Percentiles rank a stretch among this genome's conserved stretches.
Conservation (phyloP, 2,329 filamentous ascomycete species). For the Metarhizium album region DNA sequence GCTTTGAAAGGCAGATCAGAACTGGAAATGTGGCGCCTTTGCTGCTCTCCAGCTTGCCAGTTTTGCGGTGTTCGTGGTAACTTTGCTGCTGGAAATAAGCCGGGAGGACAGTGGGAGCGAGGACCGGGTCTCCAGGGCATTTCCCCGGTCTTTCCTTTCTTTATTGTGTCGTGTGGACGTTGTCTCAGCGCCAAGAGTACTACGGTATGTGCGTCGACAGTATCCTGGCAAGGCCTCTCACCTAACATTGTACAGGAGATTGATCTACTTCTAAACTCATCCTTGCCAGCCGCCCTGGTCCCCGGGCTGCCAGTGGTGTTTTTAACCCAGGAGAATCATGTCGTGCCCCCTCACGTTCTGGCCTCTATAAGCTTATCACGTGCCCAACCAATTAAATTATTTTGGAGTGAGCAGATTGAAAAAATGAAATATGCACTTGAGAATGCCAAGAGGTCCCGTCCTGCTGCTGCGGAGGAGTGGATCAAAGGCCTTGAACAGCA, state of each 20-base stretch:
- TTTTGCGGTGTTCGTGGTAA: constrained; percentile 44
- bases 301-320: constrained; percentile 61
- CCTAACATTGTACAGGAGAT: constrained; percentile 46
- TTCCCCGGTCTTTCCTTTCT: constrained; percentile 61
- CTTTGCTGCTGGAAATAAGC: constrained; percentile 12
- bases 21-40: constrained; percentile 65
- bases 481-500: constrained; percentile 59
- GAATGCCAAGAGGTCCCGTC: constrained; percentile 53
- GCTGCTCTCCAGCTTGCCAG: constrained; percentile 54
- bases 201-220: constrained; percentile 44
- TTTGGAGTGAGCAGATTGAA: constrained; percentile 51
- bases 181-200: constrained; percentile 52
- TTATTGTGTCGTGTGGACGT: constrained; percentile 50
- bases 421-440: constrained; percentile 52
- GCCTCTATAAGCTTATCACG: constrained; percentile 35
- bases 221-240: constrained; percentile 9
- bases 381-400: constrained; percentile 53
- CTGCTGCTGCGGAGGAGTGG: constrained; percentile 65
- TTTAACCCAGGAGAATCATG: constrained; percentile 48
- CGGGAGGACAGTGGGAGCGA: constrained; percentile 38
- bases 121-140: constrained; percentile 53
- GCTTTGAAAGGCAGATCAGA: constrained; percentile 57
- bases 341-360: constrained; percentile 45
- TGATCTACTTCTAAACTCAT: constrained; percentile 53
- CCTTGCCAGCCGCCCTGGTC: constrained; percentile 48